These are phyloP conservation scores for Xylaria flabelliformis DNA, from an alignment of 495 filamentous ascomycete genomes.

Conservation along the genomic window DNA sequence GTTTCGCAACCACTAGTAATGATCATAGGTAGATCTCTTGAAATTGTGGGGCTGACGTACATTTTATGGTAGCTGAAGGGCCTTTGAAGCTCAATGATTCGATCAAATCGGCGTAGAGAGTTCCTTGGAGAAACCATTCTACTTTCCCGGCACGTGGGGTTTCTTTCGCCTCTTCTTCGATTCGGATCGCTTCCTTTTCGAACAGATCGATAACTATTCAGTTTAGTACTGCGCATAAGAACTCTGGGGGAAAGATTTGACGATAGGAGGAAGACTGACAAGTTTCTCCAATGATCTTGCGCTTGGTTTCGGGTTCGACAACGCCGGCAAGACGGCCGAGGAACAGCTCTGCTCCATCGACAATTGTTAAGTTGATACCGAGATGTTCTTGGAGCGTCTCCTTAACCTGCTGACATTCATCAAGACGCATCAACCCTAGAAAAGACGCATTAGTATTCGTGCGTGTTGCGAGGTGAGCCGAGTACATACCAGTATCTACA, in stretches of 20 bases:
- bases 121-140: conserved; percentile 85
- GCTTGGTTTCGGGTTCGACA: conserved; percentile 85
- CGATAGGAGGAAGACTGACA: conserved; percentile 32
- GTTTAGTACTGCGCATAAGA: conserved; percentile 22
- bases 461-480: not conserved
- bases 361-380: conserved; percentile 88
- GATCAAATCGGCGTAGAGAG: conserved; percentile 82
- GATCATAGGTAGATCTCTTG: not conserved
- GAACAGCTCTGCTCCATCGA: conserved; percentile 81
- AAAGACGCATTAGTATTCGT: conserved; percentile 13
- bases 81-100: conserved; percentile 84
- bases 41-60: not conserved
- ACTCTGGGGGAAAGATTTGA: not conserved
- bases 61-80: conserved; percentile 80
- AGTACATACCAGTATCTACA: conserved; percentile 67
- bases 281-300: conserved; percentile 86
- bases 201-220: conserved; percentile 81
- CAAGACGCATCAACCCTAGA: conserved; percentile 69
- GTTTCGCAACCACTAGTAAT: not conserved
- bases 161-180: conserved; percentile 69
- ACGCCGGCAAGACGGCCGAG: conserved; percentile 76
- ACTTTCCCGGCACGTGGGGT: conserved; percentile 70
- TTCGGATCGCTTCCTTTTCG: conserved; percentile 77
- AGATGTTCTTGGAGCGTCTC: conserved; percentile 76
- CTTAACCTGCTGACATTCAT: conserved; percentile 83